phyloP scores from a whole-genome alignment of 2,329 filamentous ascomycete genomes.

The Keithomyces neogunnii region DNA sequence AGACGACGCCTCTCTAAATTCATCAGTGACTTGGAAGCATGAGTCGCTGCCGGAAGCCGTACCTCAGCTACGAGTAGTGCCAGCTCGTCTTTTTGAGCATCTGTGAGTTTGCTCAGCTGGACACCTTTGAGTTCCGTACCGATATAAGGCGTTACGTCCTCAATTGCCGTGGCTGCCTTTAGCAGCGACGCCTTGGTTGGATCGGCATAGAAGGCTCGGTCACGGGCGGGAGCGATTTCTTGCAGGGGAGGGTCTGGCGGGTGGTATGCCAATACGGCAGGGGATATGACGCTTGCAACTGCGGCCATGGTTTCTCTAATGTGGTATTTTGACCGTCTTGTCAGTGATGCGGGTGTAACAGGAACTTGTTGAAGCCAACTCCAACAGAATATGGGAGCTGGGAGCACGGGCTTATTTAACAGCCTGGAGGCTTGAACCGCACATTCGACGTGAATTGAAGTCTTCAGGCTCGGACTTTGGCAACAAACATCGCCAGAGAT shows the following conservation, averaged over 20 bases:
- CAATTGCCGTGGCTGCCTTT: background rate
- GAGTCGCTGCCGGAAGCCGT: background rate
- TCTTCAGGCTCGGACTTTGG: no score
- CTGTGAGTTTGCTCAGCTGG: conserved; percentile 29
- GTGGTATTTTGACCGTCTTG: background rate
- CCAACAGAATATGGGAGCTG: no score
- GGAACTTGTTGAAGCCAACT: no score
- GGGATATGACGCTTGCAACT: conserved; percentile 3
- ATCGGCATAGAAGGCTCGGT: conserved; percentile 8
- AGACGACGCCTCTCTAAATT: conserved; percentile 24
- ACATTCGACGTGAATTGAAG: no score
- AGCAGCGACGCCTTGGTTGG: conserved; percentile 5
- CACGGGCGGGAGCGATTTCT: conserved; percentile 6
- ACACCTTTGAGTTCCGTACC: conserved; percentile 33
- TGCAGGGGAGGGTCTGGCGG: conserved; percentile 6
- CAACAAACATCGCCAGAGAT: no score
- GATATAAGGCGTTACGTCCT: conserved; percentile 16
- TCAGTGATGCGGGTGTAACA: no score
- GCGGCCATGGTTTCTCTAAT: conserved; percentile 1
- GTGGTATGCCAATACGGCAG: conserved; percentile 5
- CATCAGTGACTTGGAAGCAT: background rate
- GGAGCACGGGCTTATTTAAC: no score
- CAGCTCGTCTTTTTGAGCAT: conserved; percentile 32
- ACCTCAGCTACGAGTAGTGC: conserved; percentile 30
- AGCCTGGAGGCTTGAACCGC: no score